Evolutionary conservation across 202 grass and related monocot genomes (phyloP).

Genomic region (Digitaria exilis): DNA sequence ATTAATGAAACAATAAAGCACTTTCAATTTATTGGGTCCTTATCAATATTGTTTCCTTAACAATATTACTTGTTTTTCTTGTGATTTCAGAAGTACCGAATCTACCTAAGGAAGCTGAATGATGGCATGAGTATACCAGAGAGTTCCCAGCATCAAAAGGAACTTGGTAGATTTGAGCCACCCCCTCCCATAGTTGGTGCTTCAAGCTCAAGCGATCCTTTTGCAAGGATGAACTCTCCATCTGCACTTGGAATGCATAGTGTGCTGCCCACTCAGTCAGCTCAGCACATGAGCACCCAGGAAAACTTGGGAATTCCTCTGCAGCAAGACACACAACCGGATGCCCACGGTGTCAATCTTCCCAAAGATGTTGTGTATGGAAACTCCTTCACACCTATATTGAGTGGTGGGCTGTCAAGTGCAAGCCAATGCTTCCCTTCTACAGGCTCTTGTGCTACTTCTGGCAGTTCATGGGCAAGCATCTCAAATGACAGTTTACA

Average conservation of each 20-base stretch:
- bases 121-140: constrained; percentile 20
- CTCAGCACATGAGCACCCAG: constrained; percentile 7
- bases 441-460: too few species aligned
- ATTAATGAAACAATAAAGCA: too few species aligned
- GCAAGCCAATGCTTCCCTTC: too few species aligned
- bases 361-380: not conserved
- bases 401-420: too few species aligned
- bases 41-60: not conserved
- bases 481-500: too few species aligned
- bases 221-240: constrained; percentile 27
- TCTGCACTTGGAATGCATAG: constrained; percentile 13
- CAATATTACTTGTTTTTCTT: not conserved
- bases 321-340: not conserved
- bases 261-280: constrained; percentile 35
- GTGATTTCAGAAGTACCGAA: constrained; percentile 65
- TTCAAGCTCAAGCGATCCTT: constrained; percentile 12
- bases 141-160: constrained; percentile 37
- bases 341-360: too few species aligned
- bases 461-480: too few species aligned
- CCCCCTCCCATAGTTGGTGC: not conserved
- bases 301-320: constrained; percentile 2
- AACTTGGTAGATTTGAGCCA: constrained; percentile 21
- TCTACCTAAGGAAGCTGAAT: constrained; percentile 49
- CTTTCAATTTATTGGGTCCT: too few species aligned
- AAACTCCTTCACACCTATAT: too few species aligned